phyloP scores from a whole-genome alignment of 257 asterid genomes.

The Avicennia marina region DNA sequence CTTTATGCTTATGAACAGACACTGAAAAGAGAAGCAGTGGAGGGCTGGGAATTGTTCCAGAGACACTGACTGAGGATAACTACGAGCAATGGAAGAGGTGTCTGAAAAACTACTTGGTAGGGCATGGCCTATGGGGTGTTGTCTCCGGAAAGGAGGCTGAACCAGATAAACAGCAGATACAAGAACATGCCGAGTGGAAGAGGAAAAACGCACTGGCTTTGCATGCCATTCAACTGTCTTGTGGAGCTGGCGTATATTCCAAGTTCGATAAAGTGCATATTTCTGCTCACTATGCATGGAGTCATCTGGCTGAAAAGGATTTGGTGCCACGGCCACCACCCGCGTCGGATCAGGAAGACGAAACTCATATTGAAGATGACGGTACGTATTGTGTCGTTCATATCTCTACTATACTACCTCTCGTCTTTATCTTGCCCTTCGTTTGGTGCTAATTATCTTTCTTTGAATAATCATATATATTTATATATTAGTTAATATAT shows the following conservation, averaged over 20 bases:
- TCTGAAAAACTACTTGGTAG: conserved; percentile 32
- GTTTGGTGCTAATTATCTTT: too few relatives aligned
- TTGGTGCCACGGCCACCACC: neutral
- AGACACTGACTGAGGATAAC: conserved; percentile 33
- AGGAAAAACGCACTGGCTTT: conserved; percentile 36
- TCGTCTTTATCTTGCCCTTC: too few relatives aligned
- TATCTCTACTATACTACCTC: too few relatives aligned
- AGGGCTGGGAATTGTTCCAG: conserved; percentile 28
- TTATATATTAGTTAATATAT: too few relatives aligned
- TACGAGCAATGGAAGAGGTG: conserved; percentile 38
- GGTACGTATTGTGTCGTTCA: conserved; percentile 18
- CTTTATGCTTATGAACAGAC: neutral
- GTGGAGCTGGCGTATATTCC: conserved; percentile 29
- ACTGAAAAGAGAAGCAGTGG: neutral
- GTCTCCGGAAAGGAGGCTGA: conserved; percentile 32
- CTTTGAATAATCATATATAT: too few relatives aligned
- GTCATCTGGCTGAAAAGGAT: conserved; percentile 29
- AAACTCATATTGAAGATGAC: neutral
- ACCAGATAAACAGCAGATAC: conserved; percentile 17
- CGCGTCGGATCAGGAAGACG: conserved; percentile 5
- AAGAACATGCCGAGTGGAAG: conserved; percentile 35
- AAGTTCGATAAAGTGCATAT: conserved; percentile 29
- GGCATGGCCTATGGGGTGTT: conserved; percentile 42
- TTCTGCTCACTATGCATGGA: conserved; percentile 30
- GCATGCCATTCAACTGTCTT: conserved; percentile 41